Conservation (phyloP, 2,329 filamentous ascomycete genomes). For the Polytolypa hystricis region DNA sequence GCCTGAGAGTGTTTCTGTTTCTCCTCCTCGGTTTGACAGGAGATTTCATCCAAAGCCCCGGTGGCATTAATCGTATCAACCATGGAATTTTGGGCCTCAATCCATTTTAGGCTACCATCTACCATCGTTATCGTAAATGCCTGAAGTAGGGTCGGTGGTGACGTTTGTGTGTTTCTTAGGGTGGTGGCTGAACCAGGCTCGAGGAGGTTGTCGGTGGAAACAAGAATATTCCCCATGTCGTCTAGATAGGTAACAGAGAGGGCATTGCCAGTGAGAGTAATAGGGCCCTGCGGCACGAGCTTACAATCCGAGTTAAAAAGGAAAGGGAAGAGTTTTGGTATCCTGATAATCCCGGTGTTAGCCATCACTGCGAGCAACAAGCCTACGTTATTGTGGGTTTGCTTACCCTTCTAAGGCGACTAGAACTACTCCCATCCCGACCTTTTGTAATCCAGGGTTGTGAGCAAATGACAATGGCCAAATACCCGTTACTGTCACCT, state of each 20-base stretch:
- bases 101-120: slow-evolving; percentile 18
- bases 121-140: slow-evolving; percentile 17
- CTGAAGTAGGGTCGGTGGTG: slow-evolving; percentile 21
- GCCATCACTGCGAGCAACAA: background rate
- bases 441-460: slow-evolving; percentile 7
- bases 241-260: slow-evolving; percentile 42
- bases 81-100: slow-evolving; percentile 13
- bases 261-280: slow-evolving; percentile 54
- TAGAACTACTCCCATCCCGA: slow-evolving; percentile 26
- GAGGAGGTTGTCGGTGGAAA: slow-evolving; percentile 46
- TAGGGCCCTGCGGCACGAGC: slow-evolving; percentile 40
- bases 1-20: slow-evolving; percentile 23
- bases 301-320: slow-evolving; percentile 39
- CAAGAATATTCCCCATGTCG: slow-evolving; percentile 25
- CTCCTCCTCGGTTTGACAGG: slow-evolving; percentile 19
- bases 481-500: slow-evolving; percentile 42
- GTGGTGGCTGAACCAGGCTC: slow-evolving; percentile 39
- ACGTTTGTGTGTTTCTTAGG: slow-evolving; percentile 17
- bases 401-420: slow-evolving; percentile 51
- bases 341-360: slow-evolving; percentile 29
- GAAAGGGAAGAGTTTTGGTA: slow-evolving; percentile 58
- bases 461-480: slow-evolving; percentile 29
- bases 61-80: slow-evolving; percentile 19
- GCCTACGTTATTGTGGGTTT: background rate
- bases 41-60: slow-evolving; percentile 20